Percentiles rank a stretch among this genome's conserved stretches.
phyloP scores from a whole-genome alignment of 176 grass and related monocot species.

The Panicum miliaceum region DNA sequence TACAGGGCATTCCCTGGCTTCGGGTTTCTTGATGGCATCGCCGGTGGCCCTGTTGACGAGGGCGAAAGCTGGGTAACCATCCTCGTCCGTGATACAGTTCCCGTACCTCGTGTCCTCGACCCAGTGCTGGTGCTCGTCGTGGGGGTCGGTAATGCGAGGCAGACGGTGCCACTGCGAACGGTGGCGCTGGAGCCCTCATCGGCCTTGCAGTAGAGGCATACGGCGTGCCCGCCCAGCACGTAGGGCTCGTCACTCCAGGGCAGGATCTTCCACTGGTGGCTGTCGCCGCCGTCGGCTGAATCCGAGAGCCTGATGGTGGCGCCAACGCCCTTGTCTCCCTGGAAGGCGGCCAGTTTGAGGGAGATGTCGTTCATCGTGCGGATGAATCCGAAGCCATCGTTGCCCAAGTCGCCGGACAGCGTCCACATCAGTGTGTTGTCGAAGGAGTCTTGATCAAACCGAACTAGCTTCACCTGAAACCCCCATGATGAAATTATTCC shows the following conservation, averaged over 20 bases:
- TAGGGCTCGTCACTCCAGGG: slow-evolving; percentile 13
- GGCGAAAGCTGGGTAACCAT: slow-evolving; percentile 49
- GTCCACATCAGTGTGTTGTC: too few relatives aligned
- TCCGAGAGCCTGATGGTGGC: neutral
- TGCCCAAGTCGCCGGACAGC: too few relatives aligned
- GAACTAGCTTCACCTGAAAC: too few relatives aligned
- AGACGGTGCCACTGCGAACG: slow-evolving; percentile 32
- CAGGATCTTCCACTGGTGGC: slow-evolving; percentile 58
- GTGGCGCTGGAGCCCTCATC: slow-evolving; percentile 42
- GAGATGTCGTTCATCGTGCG: too few relatives aligned
- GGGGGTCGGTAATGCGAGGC: slow-evolving; percentile 45
- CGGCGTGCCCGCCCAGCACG: neutral
- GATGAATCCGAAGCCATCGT: too few relatives aligned
- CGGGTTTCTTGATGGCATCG: slow-evolving; percentile 33
- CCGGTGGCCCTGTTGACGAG: slow-evolving; percentile 54
- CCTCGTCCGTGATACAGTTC: slow-evolving; percentile 44
- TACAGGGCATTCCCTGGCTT: neutral
- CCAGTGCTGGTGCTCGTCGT: slow-evolving; percentile 54
- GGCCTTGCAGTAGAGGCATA: slow-evolving; percentile 47
- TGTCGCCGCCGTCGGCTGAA: slow-evolving; percentile 18
- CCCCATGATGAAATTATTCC: too few relatives aligned
- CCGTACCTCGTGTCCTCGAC: slow-evolving; percentile 53
- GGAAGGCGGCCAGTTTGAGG: too few relatives aligned
- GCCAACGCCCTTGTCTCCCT: too few relatives aligned
- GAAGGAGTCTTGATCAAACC: too few relatives aligned